phyloP scores from a whole-genome alignment of 768 basidiomycete genomes.

The Pleurotus djamor region DNA sequence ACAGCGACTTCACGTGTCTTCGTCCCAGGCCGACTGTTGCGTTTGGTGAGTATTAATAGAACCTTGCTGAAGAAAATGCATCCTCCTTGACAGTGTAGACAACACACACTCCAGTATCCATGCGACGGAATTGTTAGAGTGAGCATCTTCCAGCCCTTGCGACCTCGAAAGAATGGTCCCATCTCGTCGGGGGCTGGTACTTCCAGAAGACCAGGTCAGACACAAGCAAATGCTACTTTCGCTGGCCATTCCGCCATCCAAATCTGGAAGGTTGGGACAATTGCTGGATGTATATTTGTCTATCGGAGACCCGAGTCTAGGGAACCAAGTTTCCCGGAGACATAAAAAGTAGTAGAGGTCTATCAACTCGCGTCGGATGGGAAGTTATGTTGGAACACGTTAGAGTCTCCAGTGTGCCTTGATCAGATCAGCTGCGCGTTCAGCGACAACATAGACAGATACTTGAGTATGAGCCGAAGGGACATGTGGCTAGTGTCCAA shows the following conservation, averaged over 20 bases:
- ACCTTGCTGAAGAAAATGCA: too few relatives aligned
- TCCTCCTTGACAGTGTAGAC: background rate
- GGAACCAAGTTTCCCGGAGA: background rate
- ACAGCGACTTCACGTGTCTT: too few relatives aligned
- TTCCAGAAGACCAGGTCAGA: constrained; percentile 17
- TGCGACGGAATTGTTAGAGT: background rate
- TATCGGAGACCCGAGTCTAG: background rate
- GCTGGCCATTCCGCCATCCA: constrained; percentile 25
- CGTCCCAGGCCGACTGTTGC: too few relatives aligned
- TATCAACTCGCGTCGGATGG: too few relatives aligned
- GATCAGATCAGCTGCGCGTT: background rate
- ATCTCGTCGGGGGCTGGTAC: background rate
- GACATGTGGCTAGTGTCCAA: background rate
- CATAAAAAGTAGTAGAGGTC: too few relatives aligned
- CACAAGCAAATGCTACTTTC: constrained; percentile 12
- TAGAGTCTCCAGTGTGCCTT: background rate
- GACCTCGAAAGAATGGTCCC: background rate
- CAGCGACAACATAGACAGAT: background rate
- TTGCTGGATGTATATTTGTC: background rate
- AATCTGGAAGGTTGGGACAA: constrained; percentile 3
- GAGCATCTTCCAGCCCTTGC: background rate
- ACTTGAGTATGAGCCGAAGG: background rate
- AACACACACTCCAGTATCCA: background rate
- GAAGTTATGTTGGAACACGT: too few relatives aligned
- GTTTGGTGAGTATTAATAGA: too few relatives aligned